Evolutionary conservation across 441 rosid genomes (phyloP), one percentile per base, ranked within the genome.

Genomic region (Erodium texanum): DNA sequence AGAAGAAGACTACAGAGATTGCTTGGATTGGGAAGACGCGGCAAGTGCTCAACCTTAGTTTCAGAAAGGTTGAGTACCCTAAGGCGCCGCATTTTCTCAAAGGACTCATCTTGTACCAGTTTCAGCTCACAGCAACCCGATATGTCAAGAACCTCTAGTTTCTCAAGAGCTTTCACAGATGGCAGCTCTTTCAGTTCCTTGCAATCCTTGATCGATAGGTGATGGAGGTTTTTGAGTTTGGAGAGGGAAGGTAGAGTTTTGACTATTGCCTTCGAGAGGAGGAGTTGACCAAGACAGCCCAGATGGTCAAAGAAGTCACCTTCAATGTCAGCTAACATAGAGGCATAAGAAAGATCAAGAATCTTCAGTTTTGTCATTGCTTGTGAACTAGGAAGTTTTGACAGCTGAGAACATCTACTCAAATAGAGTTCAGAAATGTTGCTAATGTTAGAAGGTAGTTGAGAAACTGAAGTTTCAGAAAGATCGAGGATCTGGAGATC

Each of bases 401-500:
- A 20, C 24, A 86, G 78, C 29, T 67, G 22, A 24, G 41, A 36
- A 68, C 84, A 81, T 29, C 74, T 29, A 9, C 24, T 77, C 64
- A 84, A 69, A n/a, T 71, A 65, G 69, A 86, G 82, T 7, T 79
- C 12, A 8, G 74, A 73, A 62, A 86, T 71, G 43, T 38, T 59
- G 45, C 66, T 1, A 5, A 76, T 73, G 67, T 66, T 74, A 34
- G 73, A 22, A 62, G 85, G 81, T 71, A 77, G 43, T 66, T 63
- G 66, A 38, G n/a, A 34, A 56, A 81, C 75, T 70, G 41, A n/a
- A 62, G 82, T 74, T 34, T 68, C 67, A 5, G 86, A 77, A 41
- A 84, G 79, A 83, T 84, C 68, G 43, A 84, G 84, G 38, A 67
- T 63, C 74, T 48, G 78, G 71, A 82, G 85, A 41, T 48, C 65